Evolutionary conservation across 768 basidiomycete species (phyloP), one percentile per base, ranked within the genome.

Genomic region (Leccinum uliginosum): DNA sequence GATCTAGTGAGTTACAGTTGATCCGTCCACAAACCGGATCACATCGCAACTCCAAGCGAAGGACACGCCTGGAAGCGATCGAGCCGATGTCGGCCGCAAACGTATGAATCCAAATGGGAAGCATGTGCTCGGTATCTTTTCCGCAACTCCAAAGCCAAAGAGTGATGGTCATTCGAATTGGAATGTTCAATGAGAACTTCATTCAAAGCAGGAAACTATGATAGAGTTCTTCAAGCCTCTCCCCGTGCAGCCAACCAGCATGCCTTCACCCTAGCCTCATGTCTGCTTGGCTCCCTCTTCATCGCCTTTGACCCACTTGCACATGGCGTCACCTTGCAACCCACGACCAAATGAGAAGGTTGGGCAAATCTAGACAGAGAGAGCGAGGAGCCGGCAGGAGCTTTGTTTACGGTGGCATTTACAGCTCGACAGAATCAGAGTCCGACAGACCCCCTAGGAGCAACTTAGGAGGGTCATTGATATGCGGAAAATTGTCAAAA

Each of bases 261-360:
- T 32, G 70, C 71, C 55, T 74, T 77, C 4, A 76, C 76, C 69
- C 76, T 74, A 55, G 74, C 73, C 50, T 73, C 70, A 48, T 19
- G 74, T 66, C 24, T 66, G 63, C 62, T 75, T 75, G 26, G 76
- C 72, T 27, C 68, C 72, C 30, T 65, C 57, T 55, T 78, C 72
- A 43, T 82, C 80, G 3, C 79, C 80, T 55, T 61, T 70, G 21
- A 74, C 73, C 78, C 80, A 83, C 54, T 71, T 65, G 53, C 72
- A 68, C 71, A 79, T 74, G 9, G 80, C 76, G 14, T 80, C 77
- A 2, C 78, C 77, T 65, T 83, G 82, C 26, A 82, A 61, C 10
- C 77, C 78, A 24, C 78, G 62, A 30, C 81, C 79, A 67, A 78
- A 82, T 26, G 80, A 79, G 63, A 83, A 81, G 61, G 23, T 69